phyloP scores from a whole-genome alignment of 2,329 filamentous ascomycete species.

The Cladosporium cucumerinum region DNA sequence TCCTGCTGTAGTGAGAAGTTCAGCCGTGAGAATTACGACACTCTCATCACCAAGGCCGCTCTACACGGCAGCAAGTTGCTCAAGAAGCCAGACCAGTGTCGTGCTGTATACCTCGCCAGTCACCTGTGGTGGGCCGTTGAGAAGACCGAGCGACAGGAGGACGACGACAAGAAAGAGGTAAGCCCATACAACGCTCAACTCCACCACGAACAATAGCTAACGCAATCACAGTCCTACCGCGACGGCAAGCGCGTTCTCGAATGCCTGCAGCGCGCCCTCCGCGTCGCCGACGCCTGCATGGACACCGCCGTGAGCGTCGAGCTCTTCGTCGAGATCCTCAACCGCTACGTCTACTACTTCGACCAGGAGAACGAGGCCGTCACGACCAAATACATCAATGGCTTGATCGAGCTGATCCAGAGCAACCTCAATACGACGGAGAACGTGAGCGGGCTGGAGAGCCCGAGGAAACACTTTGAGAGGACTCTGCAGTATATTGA shows the following conservation, averaged over 20 bases:
- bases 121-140: conserved; percentile 98
- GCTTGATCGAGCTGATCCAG: conserved; percentile 95
- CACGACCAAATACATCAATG: conserved; percentile 96
- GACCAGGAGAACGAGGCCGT: conserved; percentile 99
- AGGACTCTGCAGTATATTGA: conserved; percentile 92
- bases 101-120: conserved; percentile 92
- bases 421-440: conserved; percentile 79
- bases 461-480: conserved; percentile 88
- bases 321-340: conserved; percentile 96
- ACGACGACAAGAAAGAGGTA: conserved; percentile 32
- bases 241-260: conserved; percentile 96
- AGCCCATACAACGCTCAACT: conserved; percentile 7
- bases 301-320: conserved; percentile 96
- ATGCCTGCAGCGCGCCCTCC: conserved; percentile 88
- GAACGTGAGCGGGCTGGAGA: conserved; percentile 78
- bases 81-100: conserved; percentile 96
- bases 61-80: conserved; percentile 94
- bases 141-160: conserved; percentile 69
- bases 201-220: conserved; percentile 21
- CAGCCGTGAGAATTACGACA: conserved; percentile 96
- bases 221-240: conserved; percentile 72
- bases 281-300: conserved; percentile 98
- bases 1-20: conserved; percentile 81
- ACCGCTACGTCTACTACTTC: conserved; percentile 98
- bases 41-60: conserved; percentile 94